Evolutionary conservation across 495 filamentous ascomycete species (phyloP).

Genomic region (Chaetomium cochliodes): DNA sequence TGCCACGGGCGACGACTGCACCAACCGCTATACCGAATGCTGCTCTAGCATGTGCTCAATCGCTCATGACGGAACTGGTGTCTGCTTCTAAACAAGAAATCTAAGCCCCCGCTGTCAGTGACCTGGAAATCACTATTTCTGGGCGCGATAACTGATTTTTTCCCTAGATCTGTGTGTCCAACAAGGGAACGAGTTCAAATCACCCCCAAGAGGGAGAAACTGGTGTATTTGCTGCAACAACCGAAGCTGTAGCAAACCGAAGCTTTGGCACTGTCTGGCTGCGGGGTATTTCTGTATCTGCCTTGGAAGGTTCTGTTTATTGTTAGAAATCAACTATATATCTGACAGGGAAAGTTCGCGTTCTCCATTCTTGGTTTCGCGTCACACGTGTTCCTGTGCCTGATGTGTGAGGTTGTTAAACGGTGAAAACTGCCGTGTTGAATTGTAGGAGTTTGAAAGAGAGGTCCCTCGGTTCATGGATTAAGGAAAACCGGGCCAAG

Average conservation of each 20-base stretch:
- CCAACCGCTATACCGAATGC: conserved; percentile 6
- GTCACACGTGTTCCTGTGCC: neutral
- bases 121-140: neutral
- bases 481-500: neutral
- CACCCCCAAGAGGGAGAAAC: no score
- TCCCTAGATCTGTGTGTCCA: neutral
- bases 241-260: no score
- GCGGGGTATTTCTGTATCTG: neutral
- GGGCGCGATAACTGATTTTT: neutral
- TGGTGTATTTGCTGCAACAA: no score
- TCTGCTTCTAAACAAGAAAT: neutral
- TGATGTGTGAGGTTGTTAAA: neutral
- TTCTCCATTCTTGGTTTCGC: neutral
- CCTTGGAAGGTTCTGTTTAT: neutral
- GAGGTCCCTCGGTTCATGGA: no score
- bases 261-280: no score
- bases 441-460: no score
- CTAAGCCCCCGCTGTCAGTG: neutral
- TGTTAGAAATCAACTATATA: neutral
- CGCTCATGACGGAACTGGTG: neutral
- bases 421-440: no score
- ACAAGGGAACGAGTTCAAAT: neutral
- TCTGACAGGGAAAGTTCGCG: neutral
- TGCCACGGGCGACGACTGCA: conserved; percentile 2
- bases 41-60: conserved; percentile 4